Base-by-base conservation (phyloP, 2,329 filamentous ascomycete species). In the Paracoccidioides brasiliensis region DNA sequence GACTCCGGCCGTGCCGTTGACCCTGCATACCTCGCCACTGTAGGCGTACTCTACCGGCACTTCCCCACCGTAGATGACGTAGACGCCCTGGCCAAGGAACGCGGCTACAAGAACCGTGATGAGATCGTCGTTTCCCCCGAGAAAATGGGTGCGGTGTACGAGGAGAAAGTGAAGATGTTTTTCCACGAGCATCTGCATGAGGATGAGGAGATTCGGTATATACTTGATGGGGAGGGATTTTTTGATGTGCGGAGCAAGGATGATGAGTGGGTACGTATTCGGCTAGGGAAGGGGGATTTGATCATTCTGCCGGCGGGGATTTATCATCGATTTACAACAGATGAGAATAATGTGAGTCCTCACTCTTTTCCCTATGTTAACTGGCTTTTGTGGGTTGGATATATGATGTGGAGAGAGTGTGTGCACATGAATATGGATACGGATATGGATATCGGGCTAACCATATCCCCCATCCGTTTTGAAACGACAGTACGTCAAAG, bases 121-220 rank as follows among this genome's bases (percentile, higher is more conserved):
- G 84, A 94, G 73, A 87, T 97, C 69, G 87, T 81, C 58, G 88
- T 98, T 28, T 94, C 88, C 6, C 91, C 90, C 0, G 77, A 83
- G 60, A 85, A 83, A 60, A 89, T 97, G 85, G 90, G 89, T 56
- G 86, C 81, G 42, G 74, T 83, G 46, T 98, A 97, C 75, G 91
- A 98, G 73, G 81, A 86, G 60, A 97, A 97, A 72, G 89, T 98
- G 60, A 90, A 89, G 75, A 82, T 74, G 62, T 98, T 98, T 76
- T 98, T 97, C 76, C 71, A 86, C 64, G 93, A 98, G 78, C 93
- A 98, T 70, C 72, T 98, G 64, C 93, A 98, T 69, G 93, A 98
- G 75, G 93, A 98, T 64, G 93, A 98, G 75, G 93, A 98, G 78
- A 98, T 98, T 62, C 79, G 93, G 50, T 98, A 96, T 67, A 90